Evolutionary conservation across 352 stramenopile genomes (phyloP).

Genomic region (Peronospora farinosa): DNA sequence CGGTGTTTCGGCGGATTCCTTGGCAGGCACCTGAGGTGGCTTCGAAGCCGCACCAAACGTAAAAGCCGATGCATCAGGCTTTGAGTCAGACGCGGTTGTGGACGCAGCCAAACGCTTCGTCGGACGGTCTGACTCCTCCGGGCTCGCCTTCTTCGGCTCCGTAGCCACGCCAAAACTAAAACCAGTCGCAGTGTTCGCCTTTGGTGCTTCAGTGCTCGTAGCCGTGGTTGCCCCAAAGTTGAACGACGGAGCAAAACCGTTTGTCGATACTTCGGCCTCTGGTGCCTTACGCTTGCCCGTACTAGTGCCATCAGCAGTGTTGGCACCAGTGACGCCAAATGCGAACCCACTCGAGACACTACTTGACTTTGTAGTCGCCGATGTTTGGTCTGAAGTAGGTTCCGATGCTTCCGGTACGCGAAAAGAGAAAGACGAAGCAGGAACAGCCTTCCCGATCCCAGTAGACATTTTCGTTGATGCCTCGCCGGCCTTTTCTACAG

Average conservation of each 20-base stretch:
- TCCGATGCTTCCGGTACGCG: slow-evolving; percentile 9
- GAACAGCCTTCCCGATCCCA: slow-evolving; percentile 5
- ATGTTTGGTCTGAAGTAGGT: background rate
- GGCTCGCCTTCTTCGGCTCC: slow-evolving; percentile 7
- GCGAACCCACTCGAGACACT: slow-evolving; percentile 17
- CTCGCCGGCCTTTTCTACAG: slow-evolving; percentile 16
- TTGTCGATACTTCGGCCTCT: slow-evolving; percentile 9
- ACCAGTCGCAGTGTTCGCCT: slow-evolving; percentile 11
- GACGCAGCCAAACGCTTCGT: slow-evolving; percentile 23
- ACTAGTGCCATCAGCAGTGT: slow-evolving; percentile 2
- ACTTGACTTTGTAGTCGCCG: background rate
- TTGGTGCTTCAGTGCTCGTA: slow-evolving; percentile 4
- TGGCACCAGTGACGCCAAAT: slow-evolving; percentile 16
- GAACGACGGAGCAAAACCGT: slow-evolving; percentile 16
- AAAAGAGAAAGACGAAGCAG: slow-evolving; percentile 31
- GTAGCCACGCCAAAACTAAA: slow-evolving; percentile 31
- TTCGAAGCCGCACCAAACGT: slow-evolving; percentile 21
- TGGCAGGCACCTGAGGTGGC: slow-evolving; percentile 12
- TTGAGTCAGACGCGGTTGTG: slow-evolving; percentile 21
- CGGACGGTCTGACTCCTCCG: slow-evolving; percentile 22
- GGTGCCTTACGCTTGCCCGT: slow-evolving; percentile 27
- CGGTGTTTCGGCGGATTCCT: slow-evolving; percentile 17
- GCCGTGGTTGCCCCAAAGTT: slow-evolving; percentile 15
- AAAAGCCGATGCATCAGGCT: slow-evolving; percentile 27
- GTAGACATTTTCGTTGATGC: slow-evolving; percentile 7